phyloP scores from a whole-genome alignment of 2,329 filamentous ascomycete species.

The Scedosporium minutisporum region DNA sequence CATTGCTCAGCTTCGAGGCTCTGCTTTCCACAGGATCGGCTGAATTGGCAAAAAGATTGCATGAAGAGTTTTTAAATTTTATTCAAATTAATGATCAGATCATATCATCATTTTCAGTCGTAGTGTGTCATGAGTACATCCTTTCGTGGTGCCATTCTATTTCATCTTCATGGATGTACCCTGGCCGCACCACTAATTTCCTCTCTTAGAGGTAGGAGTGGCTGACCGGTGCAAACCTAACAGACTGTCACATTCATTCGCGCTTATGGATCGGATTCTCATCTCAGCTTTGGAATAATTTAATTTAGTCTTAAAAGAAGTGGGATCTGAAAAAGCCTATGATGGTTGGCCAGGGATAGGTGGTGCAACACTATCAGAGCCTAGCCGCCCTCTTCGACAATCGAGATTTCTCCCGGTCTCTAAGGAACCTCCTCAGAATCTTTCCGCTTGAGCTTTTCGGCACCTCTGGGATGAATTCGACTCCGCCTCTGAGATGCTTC shows the following conservation, averaged over 20 bases:
- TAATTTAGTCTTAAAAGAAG: background rate
- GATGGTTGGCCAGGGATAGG: background rate
- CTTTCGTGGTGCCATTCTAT: too few species aligned
- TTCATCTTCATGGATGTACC: too few species aligned
- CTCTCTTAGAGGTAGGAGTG: too few species aligned
- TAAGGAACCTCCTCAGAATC: conserved; percentile 50
- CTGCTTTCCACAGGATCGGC: background rate
- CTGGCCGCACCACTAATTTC: too few species aligned
- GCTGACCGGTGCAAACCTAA: too few species aligned
- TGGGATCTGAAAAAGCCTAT: background rate
- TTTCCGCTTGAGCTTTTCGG: conserved; percentile 58
- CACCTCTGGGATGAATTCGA: conserved; percentile 46
- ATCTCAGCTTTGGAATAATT: too few species aligned
- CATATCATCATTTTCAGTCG: background rate
- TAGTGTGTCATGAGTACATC: too few species aligned
- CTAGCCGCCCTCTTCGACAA: background rate
- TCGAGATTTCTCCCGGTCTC: conserved; percentile 49
- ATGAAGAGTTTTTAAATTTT: background rate
- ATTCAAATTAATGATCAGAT: background rate
- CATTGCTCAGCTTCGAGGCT: background rate
- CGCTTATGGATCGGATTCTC: too few species aligned
- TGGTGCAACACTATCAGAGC: background rate
- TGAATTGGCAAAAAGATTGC: background rate
- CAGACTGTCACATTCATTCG: too few species aligned
- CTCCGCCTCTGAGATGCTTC: conserved; percentile 44